Evolutionary conservation across 2,329 filamentous ascomycete species (phyloP), one percentile per base, ranked within the genome.

Genomic region (Penicillium sp.): DNA sequence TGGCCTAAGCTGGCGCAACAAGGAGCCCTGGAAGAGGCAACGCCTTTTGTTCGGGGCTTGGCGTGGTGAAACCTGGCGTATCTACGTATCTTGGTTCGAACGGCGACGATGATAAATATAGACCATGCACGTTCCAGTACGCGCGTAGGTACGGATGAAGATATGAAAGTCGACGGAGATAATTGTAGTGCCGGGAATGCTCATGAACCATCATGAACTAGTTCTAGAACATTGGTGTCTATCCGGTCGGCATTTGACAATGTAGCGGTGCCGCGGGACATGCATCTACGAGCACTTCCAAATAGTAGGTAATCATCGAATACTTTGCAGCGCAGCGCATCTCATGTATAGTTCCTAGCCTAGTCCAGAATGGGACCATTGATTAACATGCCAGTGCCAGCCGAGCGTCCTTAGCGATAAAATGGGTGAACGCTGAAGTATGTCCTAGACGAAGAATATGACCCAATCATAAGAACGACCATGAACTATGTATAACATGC

Each of bases 191-290:
- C 20, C 20, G 20, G 7, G 38, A 41, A 41, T 41, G 11, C 7
- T 45, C 11, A 28, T 28, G 4, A 25, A 45, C 12, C 22, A 15
- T 45, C 7, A n/a, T 20, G 11, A 22, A 22, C 42, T 8, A 25
- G 12, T 5, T 31, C 25, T 34, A 51, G 48, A 51, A 22, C 5
- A 8, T 37, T 3, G 35, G 25, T n/a, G 37, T 4, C 25, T 17
- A 6, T 2, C 25, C 34, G 51, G 25, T 22, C 47, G 47, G 54
- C 14, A 57, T 57, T 57, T 25, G 45, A 35, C 38, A 45, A 54
- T 50, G 37, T 59, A 52, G 61, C 59, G 53, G 55, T 48, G 53
- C 54, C 53, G 53, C 28, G n/a, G 54, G 1, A n/a, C 12, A 12
- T 43, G 41, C 12, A 11, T 17, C 39, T 11, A 20, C 6, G 4